Evolutionary conservation across 768 basidiomycete genomes (phyloP).

Genomic region (Chalciporus piperatus): DNA sequence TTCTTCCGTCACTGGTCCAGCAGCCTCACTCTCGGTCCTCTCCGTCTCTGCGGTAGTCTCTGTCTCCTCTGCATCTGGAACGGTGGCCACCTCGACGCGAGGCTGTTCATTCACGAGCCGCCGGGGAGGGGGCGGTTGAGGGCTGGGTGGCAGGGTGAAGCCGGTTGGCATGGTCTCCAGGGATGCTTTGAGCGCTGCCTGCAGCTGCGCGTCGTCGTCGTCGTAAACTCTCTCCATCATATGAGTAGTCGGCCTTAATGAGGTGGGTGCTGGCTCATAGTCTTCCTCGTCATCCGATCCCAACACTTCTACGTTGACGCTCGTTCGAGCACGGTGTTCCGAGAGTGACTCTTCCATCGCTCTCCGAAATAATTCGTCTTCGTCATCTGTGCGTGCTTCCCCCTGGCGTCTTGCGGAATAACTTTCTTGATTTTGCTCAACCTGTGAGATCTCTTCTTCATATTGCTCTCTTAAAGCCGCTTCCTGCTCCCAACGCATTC

Average conservation of each 20-base stretch:
- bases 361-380: slow-evolving; percentile 55
- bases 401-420: slow-evolving; percentile 1
- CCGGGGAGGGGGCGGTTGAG: slow-evolving; percentile 12
- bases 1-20: slow-evolving; percentile 29
- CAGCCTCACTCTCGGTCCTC: slow-evolving; percentile 19
- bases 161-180: slow-evolving; percentile 61
- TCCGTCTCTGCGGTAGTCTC: slow-evolving; percentile 35
- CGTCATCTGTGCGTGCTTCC: slow-evolving; percentile 36
- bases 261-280: slow-evolving; percentile 3
- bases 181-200: slow-evolving; percentile 84
- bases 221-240: slow-evolving; percentile 57
- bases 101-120: slow-evolving; percentile 13
- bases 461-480: slow-evolving; percentile 60
- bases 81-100: slow-evolving; percentile 8
- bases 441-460: slow-evolving; percentile 38
- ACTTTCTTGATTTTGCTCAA: slow-evolving; percentile 15
- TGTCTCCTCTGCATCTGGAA: slow-evolving; percentile 22
- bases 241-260: slow-evolving; percentile 1
- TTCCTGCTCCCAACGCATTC: slow-evolving; percentile 66
- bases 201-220: slow-evolving; percentile 84
- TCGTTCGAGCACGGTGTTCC: slow-evolving; percentile 14
- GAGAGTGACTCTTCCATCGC: slow-evolving; percentile 32
- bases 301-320: slow-evolving; percentile 18
- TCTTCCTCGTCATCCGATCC: slow-evolving; percentile 28
- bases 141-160: slow-evolving; percentile 37